A percentile compares a stretch with the other conserved stretches of the same genome.
These are phyloP conservation scores for Bryoglossum gracile DNA, from an alignment of 495 filamentous ascomycete species.

Conservation along the genomic window DNA sequence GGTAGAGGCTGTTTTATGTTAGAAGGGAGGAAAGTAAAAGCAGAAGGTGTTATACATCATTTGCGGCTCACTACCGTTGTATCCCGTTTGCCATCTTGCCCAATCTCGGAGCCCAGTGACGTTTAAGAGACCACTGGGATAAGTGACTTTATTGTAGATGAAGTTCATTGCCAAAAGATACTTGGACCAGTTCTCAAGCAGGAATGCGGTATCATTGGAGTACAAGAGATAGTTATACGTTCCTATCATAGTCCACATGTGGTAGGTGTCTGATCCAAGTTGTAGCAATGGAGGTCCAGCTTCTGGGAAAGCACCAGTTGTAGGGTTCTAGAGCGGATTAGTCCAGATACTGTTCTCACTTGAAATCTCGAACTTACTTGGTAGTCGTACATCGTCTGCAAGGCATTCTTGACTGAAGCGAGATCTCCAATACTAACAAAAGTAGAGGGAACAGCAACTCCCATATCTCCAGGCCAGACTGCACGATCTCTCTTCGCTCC, in stretches of 20 bases:
- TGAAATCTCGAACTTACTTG: slow-evolving; percentile 10
- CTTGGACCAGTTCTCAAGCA: slow-evolving; percentile 42
- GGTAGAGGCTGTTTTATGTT: slow-evolving; percentile 43
- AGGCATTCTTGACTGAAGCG: slow-evolving; percentile 52
- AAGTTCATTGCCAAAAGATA: slow-evolving; percentile 50
- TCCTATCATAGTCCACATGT: slow-evolving; percentile 60
- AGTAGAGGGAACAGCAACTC: slow-evolving; percentile 47
- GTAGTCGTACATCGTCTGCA: slow-evolving; percentile 53
- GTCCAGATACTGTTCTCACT: not conserved
- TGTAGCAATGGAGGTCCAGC: slow-evolving; percentile 56
- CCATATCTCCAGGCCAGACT: slow-evolving; percentile 56
- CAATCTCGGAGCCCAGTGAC: slow-evolving; percentile 53
- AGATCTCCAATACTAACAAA: slow-evolving; percentile 54
- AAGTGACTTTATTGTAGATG: slow-evolving; percentile 44
- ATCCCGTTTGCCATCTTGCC: slow-evolving; percentile 49
- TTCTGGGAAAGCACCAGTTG: slow-evolving; percentile 20
- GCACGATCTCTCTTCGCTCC: slow-evolving; percentile 52
- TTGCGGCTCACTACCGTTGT: slow-evolving; percentile 46
- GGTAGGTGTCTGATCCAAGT: slow-evolving; percentile 54
- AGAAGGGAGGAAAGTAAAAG: slow-evolving; percentile 3
- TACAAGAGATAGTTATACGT: slow-evolving; percentile 57
- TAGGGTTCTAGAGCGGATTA: slow-evolving; percentile 10
- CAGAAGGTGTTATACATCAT: slow-evolving; percentile 41
- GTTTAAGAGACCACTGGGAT: slow-evolving; percentile 43
- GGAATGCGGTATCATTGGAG: slow-evolving; percentile 49